Base-by-base conservation (phyloP, 495 filamentous ascomycete species). In the Penicillium desertorum region DNA sequence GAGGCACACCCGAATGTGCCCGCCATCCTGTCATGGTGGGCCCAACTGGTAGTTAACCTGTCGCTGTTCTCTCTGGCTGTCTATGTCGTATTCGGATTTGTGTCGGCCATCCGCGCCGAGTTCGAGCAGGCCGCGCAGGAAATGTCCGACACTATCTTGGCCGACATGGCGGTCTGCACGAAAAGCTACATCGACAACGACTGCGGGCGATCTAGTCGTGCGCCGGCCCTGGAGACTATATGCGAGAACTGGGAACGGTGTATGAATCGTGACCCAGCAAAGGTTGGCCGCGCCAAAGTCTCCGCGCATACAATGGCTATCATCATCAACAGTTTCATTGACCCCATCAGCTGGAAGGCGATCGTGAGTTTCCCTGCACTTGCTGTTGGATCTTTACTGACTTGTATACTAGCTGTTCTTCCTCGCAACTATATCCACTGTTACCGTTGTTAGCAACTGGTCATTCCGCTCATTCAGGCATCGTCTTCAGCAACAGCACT, bases 1-100 rank as follows among this genome's bases (percentile, higher is more conserved):
- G 88, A 88, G 60, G 81, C 82, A 41, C 89, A 96, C 66, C 92
- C 92, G 0, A 83, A 86, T 61, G 83, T 96, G n/a, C 94, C 94
- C 5, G 82, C 86, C 52, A 88, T 96, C 50, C 76, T 97, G 20
- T 91, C 91, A 27, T 88, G 83, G 70, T 98, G 92, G 82, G 75
- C 91, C 12, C 89, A 93, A 59, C 78, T 97, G 41, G 70, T 82
- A 9, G 85, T 96, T 65, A 97, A 96, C 66, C 58, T 89, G 57
- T 79, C 88, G 58, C 75, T 96, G 5, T 81, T 90, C 10, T 74
- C 80, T 41, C 71, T 84, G 10, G 76, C 85, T 10, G 76, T 93
- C 19, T 92, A 87, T 68, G 75, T 87, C n/a, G 73, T 91, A 32
- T 90, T 85, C 63, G 77, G 78, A 16, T 83, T 92, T 70, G 81